phyloP scores from a whole-genome alignment of 2,329 filamentous ascomycete species.

The Tolypocladium ophioglossoides region DNA sequence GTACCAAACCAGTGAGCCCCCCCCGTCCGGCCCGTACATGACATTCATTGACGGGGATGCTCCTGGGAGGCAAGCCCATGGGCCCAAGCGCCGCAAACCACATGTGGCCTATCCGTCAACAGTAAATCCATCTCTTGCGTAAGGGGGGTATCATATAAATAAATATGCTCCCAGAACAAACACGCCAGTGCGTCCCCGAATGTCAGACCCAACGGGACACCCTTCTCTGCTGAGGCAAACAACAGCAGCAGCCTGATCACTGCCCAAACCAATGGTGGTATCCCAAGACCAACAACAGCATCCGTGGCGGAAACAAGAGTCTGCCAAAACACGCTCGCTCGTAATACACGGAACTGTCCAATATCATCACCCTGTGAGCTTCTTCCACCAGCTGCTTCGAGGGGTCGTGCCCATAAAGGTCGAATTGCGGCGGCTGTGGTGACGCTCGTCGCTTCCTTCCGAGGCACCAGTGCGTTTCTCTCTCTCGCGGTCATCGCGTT shows the following conservation, averaged over 20 bases:
- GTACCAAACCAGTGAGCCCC: background rate
- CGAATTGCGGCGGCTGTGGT: conserved; percentile 28
- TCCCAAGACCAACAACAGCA: background rate
- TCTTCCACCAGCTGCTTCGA: conserved; percentile 50
- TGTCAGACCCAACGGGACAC: background rate
- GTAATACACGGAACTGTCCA: conserved; percentile 1
- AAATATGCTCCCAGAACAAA: background rate
- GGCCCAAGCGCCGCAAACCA: background rate
- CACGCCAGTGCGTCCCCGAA: background rate
- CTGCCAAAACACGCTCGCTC: conserved; percentile 7
- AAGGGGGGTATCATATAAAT: background rate
- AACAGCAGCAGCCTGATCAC: background rate
- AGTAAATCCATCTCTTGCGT: background rate
- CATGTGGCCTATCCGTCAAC: background rate
- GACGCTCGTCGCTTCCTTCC: conserved; percentile 34
- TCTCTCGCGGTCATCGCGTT: conserved; percentile 31
- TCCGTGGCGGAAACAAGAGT: background rate
- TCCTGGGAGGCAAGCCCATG: background rate
- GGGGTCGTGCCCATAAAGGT: conserved; percentile 35
- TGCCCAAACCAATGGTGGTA: background rate
- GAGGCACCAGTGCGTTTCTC: conserved; percentile 21
- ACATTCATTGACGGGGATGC: background rate
- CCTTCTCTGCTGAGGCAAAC: background rate
- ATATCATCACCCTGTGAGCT: conserved; percentile 31
- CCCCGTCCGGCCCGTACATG: background rate